phyloP scores from a whole-genome alignment of 2,329 filamentous ascomycete species.

The Cercospora nicotianae region DNA sequence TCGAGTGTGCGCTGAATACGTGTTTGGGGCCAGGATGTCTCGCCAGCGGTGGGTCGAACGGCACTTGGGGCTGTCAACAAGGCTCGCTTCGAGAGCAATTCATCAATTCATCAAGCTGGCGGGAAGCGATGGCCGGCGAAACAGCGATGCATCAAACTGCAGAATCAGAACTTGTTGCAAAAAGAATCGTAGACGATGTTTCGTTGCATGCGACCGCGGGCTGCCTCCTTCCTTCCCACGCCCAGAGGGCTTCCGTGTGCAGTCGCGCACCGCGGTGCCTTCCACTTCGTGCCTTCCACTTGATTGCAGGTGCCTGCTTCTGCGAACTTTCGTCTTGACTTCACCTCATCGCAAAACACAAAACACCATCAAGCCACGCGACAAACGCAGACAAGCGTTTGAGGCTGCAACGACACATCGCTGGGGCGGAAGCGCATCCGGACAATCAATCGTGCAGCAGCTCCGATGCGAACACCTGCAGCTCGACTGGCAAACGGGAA shows the following conservation, averaged over 20 bases:
- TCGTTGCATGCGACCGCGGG: not conserved
- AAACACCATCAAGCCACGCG: not conserved
- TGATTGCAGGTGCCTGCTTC: not conserved
- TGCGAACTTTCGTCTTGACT: not conserved
- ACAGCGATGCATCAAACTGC: not conserved
- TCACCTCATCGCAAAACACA: not conserved
- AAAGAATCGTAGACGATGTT: not conserved
- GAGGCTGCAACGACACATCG: not conserved
- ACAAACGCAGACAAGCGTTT: not conserved
- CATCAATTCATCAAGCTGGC: not conserved
- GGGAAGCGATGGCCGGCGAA: not conserved
- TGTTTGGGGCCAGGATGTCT: not conserved
- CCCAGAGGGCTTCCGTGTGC: not conserved
- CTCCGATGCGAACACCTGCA: constrained; percentile 11
- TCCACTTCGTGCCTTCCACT: not conserved
- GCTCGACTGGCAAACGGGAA: constrained; percentile 14
- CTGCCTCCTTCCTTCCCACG: not conserved
- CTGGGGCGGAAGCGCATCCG: constrained; percentile 6
- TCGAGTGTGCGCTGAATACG: not conserved
- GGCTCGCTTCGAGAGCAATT: not conserved
- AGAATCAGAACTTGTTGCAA: not conserved
- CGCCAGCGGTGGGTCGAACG: not conserved
- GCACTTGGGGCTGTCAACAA: not conserved
- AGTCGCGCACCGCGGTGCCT: not conserved
- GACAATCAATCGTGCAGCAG: constrained; percentile 15